Conservation (phyloP, 2,329 filamentous ascomycete genomes). For the Podosphaera xanthii region DNA sequence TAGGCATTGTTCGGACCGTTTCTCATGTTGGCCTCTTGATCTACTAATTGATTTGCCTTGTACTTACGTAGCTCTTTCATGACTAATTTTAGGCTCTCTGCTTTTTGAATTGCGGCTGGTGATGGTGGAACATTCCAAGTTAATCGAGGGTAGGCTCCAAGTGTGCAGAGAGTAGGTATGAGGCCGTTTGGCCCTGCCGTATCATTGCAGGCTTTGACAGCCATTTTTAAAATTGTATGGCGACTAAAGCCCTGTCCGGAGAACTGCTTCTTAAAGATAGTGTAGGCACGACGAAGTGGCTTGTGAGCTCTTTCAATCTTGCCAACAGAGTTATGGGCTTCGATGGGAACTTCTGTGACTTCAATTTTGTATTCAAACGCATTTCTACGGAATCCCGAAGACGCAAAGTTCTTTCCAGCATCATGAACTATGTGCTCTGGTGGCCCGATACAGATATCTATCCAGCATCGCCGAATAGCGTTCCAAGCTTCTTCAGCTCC, state of each 20-base stretch:
- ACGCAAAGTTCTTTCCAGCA: slow-evolving; percentile 2
- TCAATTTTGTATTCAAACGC: neutral
- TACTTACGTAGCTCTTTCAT: neutral
- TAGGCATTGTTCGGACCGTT: neutral
- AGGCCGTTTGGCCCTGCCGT: neutral
- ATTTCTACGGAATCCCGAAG: neutral
- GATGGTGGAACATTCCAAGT: neutral
- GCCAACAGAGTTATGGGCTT: neutral
- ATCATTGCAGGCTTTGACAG: neutral
- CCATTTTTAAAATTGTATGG: neutral
- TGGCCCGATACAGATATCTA: neutral
- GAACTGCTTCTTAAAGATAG: neutral
- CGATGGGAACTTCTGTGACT: neutral
- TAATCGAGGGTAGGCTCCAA: neutral
- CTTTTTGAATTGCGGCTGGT: neutral
- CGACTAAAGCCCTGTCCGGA: neutral
- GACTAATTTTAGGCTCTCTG: neutral
- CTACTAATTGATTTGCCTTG: neutral
- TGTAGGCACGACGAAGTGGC: neutral
- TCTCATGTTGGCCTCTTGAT: neutral
- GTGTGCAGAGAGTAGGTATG: neutral
- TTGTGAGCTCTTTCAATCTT: neutral
- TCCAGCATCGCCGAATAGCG: neutral
- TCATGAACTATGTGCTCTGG: neutral
- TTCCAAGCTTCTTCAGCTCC: neutral